phyloP scores from a whole-genome alignment of 2,329 filamentous ascomycete genomes.

The Nemania diffusa region DNA sequence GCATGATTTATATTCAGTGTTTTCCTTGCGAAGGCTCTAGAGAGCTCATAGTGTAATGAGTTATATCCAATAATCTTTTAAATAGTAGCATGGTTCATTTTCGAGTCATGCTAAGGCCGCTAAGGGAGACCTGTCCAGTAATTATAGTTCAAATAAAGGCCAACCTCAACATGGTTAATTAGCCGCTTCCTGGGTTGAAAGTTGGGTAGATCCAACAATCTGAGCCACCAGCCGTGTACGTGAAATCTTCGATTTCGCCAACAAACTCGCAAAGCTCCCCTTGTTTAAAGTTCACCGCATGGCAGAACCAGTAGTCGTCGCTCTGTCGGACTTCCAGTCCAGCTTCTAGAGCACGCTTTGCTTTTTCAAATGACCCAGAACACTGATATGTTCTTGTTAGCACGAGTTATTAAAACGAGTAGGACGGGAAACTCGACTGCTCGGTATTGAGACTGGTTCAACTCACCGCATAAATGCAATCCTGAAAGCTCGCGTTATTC shows the following conservation, averaged over 20 bases:
- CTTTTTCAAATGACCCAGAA: constrained; percentile 19
- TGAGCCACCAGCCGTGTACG: constrained; percentile 11
- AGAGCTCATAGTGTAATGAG: no score
- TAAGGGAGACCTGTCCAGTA: neutral
- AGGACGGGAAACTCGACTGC: neutral
- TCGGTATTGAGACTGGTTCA: neutral
- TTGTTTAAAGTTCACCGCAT: constrained; percentile 21
- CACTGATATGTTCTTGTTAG: neutral
- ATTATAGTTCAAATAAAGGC: neutral
- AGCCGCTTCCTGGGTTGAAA: constrained; percentile 4
- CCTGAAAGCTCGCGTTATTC: constrained; percentile 12
- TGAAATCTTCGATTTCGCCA: constrained; percentile 9
- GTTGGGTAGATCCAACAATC: constrained; percentile 19
- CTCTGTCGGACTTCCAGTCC: constrained; percentile 12
- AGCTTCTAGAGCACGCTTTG: constrained; percentile 12
- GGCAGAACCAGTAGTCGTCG: constrained; percentile 24
- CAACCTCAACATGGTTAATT: neutral
- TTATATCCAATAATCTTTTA: no score
- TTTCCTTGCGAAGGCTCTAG: no score
- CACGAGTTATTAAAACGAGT: no score
- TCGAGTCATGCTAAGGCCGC: neutral
- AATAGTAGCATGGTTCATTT: neutral
- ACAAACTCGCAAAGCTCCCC: constrained; percentile 22
- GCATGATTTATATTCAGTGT: no score
- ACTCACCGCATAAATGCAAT: constrained; percentile 11